These are phyloP conservation scores for Penicillium turbatum DNA, from an alignment of 495 filamentous ascomycete genomes.

Conservation along the genomic window DNA sequence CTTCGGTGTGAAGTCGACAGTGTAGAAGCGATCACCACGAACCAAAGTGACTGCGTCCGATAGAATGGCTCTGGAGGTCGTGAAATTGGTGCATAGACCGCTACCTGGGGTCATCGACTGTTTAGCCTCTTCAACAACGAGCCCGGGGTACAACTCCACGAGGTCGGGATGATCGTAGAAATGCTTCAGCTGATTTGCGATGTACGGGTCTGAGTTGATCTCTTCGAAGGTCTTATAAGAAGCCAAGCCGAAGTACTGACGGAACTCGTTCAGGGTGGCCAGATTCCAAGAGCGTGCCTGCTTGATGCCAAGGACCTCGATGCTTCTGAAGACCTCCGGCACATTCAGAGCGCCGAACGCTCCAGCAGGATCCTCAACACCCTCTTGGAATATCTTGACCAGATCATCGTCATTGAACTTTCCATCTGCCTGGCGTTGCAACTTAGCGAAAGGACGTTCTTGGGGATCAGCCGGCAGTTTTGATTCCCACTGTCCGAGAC, in stretches of 20 bases:
- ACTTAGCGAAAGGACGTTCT: slow-evolving; percentile 59
- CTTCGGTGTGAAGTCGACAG: slow-evolving; percentile 65
- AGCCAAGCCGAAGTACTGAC: slow-evolving; percentile 71
- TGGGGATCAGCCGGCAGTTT: slow-evolving; percentile 57
- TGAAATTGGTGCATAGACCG: slow-evolving; percentile 77
- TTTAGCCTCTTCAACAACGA: slow-evolving; percentile 80
- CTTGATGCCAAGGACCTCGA: slow-evolving; percentile 84
- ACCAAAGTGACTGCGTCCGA: slow-evolving; percentile 85
- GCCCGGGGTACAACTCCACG: slow-evolving; percentile 77
- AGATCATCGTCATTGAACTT: slow-evolving; percentile 63
- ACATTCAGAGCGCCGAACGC: slow-evolving; percentile 72
- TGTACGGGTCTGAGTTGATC: slow-evolving; percentile 75
- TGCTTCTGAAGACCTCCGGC: slow-evolving; percentile 62
- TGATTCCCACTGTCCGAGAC: slow-evolving; percentile 57
- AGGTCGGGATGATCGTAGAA: slow-evolving; percentile 77
- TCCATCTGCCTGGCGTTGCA: slow-evolving; percentile 57
- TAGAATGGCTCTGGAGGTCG: slow-evolving; percentile 75
- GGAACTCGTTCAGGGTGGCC: slow-evolving; percentile 82
- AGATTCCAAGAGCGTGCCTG: slow-evolving; percentile 81
- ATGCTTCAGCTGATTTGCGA: slow-evolving; percentile 64
- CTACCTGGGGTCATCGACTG: slow-evolving; percentile 68
- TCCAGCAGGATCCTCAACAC: slow-evolving; percentile 56
- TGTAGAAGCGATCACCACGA: slow-evolving; percentile 83
- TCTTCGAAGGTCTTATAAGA: slow-evolving; percentile 76
- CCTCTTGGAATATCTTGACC: slow-evolving; percentile 59